Evolutionary conservation across 306 rosid genomes (phyloP), one percentile per base, ranked within the genome.

Genomic region (Prunus mume): DNA sequence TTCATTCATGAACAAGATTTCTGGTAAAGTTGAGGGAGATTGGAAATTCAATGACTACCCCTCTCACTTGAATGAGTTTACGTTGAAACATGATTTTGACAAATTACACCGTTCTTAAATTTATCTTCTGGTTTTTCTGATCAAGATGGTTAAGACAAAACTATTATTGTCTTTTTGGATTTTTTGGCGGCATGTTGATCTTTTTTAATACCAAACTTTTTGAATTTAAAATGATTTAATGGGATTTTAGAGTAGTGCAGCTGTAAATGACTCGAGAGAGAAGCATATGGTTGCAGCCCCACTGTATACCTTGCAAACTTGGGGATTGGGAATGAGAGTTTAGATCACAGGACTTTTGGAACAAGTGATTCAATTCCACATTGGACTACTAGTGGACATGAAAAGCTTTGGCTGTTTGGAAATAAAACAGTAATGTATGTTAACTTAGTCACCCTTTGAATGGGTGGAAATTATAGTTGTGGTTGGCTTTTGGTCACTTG

Each of bases 391-490:
- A 14, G 22, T 57, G 24, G 65, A 72, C 50, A 25, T 12, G 25
- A 34, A 58, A 41, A 1, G 24, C 56, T 54, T 13, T 6, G 55
- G 65, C 38, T 24, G 28, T 58, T 69, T 4, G 2, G 25, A 55
- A 15, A 22, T 22, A 30, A 72, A 67, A 20, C 52, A 32, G 38
- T 19, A 22, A 11, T 43, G 19, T 19, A 9, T 72, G 54, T 2
- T 20, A 62, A 15, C 45, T 27, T 28, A 27, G 28, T 56, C 76
- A 20, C 65, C 65, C 6, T 34, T 54, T 38, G 11, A 71, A n/a
- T 20, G 24, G 45, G 63, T 63, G 27, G 64, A 65, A 70, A 65
- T 34, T 56, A 79, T 50, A 22, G 56, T 58, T 81, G 67, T 56
- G 43, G 9, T 19, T 20, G 32, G 17, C 50, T 45, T 61, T 64